Evolutionary conservation across 1,284 basidiomycete species (phyloP).

Genomic region (Cutaneotrichosporon cavernicola): DNA sequence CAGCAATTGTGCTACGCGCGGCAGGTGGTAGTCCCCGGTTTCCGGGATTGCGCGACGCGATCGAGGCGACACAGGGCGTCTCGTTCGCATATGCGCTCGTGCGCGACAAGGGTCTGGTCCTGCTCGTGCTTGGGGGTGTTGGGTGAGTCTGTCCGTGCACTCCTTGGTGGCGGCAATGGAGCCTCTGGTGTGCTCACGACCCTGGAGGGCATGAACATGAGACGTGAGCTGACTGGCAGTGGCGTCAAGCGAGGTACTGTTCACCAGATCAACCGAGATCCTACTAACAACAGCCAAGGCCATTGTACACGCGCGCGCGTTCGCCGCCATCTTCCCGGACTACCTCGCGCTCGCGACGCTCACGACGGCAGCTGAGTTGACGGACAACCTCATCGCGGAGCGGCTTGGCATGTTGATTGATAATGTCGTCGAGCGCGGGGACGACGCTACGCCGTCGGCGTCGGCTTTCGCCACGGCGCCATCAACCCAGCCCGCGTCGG

Average conservation of each 20-base stretch:
- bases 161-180: not conserved
- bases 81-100: slow-evolving; percentile 22
- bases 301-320: slow-evolving; percentile 44
- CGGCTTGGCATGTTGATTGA: slow-evolving; percentile 26
- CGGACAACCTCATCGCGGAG: slow-evolving; percentile 35
- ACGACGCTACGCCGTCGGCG: not conserved
- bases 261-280: not conserved
- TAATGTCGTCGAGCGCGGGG: not conserved
- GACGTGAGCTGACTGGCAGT: slow-evolving; percentile 14
- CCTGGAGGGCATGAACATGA: too few relatives aligned
- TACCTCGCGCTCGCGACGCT: slow-evolving; percentile 46
- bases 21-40: slow-evolving; percentile 33
- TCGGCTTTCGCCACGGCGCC: not conserved
- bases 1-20: slow-evolving; percentile 27
- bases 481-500: not conserved
- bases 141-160: slow-evolving; percentile 32
- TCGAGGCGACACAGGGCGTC: slow-evolving; percentile 12
- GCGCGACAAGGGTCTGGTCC: slow-evolving; percentile 19
- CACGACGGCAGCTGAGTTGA: slow-evolving; percentile 32
- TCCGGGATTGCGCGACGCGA: slow-evolving; percentile 5
- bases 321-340: slow-evolving; percentile 44
- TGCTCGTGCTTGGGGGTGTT: slow-evolving; percentile 26
- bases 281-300: slow-evolving; percentile 27
- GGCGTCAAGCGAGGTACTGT: slow-evolving; percentile 24
- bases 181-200: not conserved